Evolutionary conservation across 441 rosid genomes (phyloP), one percentile per base, ranked within the genome.

Genomic region (Gossypium schwendimanii): DNA sequence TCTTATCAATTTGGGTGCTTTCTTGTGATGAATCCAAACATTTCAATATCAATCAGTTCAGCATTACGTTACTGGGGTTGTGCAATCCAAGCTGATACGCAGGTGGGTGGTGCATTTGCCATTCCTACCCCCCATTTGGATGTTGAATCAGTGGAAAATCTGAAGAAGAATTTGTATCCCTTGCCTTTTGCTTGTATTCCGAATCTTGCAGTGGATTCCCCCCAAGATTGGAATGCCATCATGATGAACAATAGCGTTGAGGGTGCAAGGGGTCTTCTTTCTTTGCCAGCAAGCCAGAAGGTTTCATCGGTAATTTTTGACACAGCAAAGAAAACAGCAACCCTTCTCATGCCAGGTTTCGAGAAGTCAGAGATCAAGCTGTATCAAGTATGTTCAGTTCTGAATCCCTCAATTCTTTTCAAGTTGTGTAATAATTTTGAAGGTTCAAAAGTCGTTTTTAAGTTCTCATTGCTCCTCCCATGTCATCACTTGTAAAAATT

Each of bases 321-420:
- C 81, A 59, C 71, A 11, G 76, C 80, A 6, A 84, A 84, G 76
- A 90, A 88, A 73, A 83, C 82, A 1, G 82, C 91, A 47, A 89
- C 88, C 74, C 89, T 94, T 73, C 84, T 91, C 72, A 86, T 94
- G 97, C 98, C 97, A 15, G 96, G 97, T 58, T 92, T 89, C 76
- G 88, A 92, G 55, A 94, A 94, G 87, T 84, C 98, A 2, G 97
- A 94, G 84, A 92, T 92, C 85, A 92, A 88, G 88, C 84, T 92
- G 50, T 92, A 86, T 81, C 98, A 92, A 80, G 98, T 92, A 85
- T 60, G 81, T 65, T 59, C 47, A 52, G 12, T 64, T 70, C 71
- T 63, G 52, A 53, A 21, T 18, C 50, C 52, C 75, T 62, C 31
- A 47, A 1, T 49, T 69, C 6, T 60, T 66, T 41, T 9, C 45